Evolutionary conservation across 352 stramenopile genomes (phyloP).

Genomic region (Globisporangium cylindrosporum): DNA sequence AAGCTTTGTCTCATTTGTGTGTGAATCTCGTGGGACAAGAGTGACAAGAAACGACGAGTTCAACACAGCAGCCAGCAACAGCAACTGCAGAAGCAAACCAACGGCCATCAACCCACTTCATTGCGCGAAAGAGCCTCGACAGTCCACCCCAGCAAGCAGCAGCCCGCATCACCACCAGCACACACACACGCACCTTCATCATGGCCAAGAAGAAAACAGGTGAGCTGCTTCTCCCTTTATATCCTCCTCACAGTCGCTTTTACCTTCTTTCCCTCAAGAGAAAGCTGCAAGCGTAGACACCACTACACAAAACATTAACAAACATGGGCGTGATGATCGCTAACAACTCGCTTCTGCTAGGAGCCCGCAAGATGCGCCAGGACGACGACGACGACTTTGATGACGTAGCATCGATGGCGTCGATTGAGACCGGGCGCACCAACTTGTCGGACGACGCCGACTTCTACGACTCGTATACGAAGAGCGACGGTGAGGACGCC

Average conservation of each 20-base stretch:
- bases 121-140: background rate
- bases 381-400: slow-evolving; percentile 67
- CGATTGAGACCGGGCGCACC: slow-evolving; percentile 63
- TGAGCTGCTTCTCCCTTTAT: slow-evolving; percentile 15
- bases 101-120: background rate
- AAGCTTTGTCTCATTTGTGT: too few relatives aligned
- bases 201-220: slow-evolving; percentile 76
- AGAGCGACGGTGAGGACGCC: slow-evolving; percentile 58
- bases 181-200: background rate
- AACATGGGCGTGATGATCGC: slow-evolving; percentile 11
- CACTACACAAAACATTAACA: background rate
- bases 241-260: background rate
- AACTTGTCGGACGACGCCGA: slow-evolving; percentile 62
- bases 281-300: background rate
- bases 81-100: background rate
- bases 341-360: slow-evolving; percentile 19
- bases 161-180: background rate
- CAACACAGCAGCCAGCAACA: background rate
- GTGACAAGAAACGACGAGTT: too few relatives aligned
- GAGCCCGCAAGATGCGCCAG: slow-evolving; percentile 54
- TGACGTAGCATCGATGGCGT: slow-evolving; percentile 63
- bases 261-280: background rate
- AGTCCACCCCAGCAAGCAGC: background rate
- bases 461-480: slow-evolving; percentile 65
- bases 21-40: too few relatives aligned